These are phyloP conservation scores for Sutorius eximius DNA, from an alignment of 1,284 basidiomycete species.

Conservation along the genomic window DNA sequence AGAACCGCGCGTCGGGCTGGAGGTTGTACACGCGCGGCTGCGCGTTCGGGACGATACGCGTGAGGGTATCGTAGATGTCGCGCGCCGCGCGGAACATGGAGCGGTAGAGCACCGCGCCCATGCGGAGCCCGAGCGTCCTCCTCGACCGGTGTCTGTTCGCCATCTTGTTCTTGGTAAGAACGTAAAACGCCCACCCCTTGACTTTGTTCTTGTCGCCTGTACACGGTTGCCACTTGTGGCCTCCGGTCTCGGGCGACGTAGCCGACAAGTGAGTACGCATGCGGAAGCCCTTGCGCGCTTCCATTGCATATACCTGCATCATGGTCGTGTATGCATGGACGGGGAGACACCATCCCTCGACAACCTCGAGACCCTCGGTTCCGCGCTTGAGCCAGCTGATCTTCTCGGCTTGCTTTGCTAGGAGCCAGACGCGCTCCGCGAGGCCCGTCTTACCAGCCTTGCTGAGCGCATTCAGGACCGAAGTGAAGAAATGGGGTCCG, in stretches of 20 bases:
- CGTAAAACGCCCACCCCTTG: constrained; percentile 42
- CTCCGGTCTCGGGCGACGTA: constrained; percentile 5
- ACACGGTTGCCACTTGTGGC: constrained; percentile 21
- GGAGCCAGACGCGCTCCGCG: constrained; percentile 63
- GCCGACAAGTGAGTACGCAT: constrained; percentile 4
- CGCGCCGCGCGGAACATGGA: constrained; percentile 39
- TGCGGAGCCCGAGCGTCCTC: constrained; percentile 25
- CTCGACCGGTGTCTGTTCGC: constrained; percentile 28
- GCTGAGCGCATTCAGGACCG: constrained; percentile 57
- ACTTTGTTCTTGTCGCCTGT: constrained; percentile 21
- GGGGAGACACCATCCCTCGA: constrained; percentile 60
- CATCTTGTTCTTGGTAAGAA: constrained; percentile 22
- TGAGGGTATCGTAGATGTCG: constrained; percentile 34
- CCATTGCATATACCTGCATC: constrained; percentile 59
- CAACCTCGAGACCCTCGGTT: constrained; percentile 14
- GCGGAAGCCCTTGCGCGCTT: constrained; percentile 39
- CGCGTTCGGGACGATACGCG: constrained; percentile 16
- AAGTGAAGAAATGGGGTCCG: constrained; percentile 60
- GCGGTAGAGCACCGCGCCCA: constrained; percentile 38
- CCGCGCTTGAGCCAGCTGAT: constrained; percentile 45
- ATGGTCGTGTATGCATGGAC: constrained; percentile 70
- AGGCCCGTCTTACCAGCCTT: constrained; percentile 57
- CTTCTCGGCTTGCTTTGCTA: constrained; percentile 56
- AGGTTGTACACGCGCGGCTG: constrained; percentile 37
- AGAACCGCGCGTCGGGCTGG: constrained; percentile 61